Evolutionary conservation across 2,329 filamentous ascomycete species (phyloP), one percentile per base, ranked within the genome.

Genomic region (Graphiopsis chlorocephala): DNA sequence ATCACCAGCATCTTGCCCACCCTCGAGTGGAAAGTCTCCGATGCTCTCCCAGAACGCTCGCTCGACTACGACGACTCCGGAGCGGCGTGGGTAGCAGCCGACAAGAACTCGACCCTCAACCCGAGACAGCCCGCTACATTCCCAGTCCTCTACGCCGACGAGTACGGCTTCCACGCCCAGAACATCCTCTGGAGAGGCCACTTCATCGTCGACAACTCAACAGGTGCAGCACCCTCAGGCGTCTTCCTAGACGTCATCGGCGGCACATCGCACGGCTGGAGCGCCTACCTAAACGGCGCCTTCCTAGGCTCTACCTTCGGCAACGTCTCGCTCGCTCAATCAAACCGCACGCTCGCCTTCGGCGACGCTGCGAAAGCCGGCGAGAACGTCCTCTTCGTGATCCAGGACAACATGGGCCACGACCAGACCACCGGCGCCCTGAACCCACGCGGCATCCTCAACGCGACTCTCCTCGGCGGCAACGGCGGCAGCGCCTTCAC

Each of bases 391-490:
- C 76, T 87, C 6, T 79, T 86, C n/a, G 75, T 87, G 3, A 76
- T 87, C 26, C 83, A 86, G 73, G 84, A 88, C 69, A 82, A 88
- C 74, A 85, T 83, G 20, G 86, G 86, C 11, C 84, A 88, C 70
- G 85, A 87, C 58, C 79, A 85, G 28, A 82, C 81, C 0, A 77
- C 78, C 1, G 79, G 77, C 0, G 83, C 83, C 5, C 76, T 81
- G 4, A 78, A 82, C 17, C 79, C 82, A 10, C 76, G 84, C 50
- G 85, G 85, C 4, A 85, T 86, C 68, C 78, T 79, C 55, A 81
- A 83, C 31, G 84, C 83, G 0, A 83, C 80, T 1, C 80, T 86
- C 1, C 48, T 83, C n/a, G 79, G 79, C 3, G 67, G 68, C 17
- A 25, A 10, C 10, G 26, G 38, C 67, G 1, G 64, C 67, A 12